Conservation (phyloP, 441 rosid species). For the Erodium moschatum region DNA sequence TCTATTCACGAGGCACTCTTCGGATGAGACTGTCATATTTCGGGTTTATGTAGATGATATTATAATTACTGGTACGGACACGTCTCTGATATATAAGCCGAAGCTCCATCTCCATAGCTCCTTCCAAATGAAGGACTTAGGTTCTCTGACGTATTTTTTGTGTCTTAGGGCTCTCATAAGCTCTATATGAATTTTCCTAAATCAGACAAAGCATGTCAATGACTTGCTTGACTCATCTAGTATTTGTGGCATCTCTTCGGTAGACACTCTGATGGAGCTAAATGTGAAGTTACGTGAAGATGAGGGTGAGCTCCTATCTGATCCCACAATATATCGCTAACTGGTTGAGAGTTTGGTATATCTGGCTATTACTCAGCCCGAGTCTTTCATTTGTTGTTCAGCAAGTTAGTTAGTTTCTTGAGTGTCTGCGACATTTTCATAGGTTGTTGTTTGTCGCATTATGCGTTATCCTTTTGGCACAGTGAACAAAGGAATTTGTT, state of each 20-base stretch:
- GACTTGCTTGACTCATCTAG: not conserved
- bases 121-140: not conserved
- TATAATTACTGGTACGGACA: not conserved
- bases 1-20: not conserved
- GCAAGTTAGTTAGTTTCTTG: not conserved
- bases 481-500: no score
- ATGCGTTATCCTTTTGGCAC: no score
- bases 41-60: conserved; percentile 1
- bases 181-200: not conserved
- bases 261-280: not conserved
- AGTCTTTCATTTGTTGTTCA: not conserved
- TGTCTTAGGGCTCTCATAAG: not conserved
- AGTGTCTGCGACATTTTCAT: not conserved
- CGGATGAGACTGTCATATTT: not conserved
- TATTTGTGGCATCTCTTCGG: not conserved
- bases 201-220: not conserved
- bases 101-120: not conserved
- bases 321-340: not conserved
- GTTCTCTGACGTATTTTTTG: not conserved
- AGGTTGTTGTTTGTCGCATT: not conserved
- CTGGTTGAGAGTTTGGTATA: not conserved
- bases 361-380: not conserved
- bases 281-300: not conserved
- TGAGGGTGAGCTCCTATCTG: not conserved
- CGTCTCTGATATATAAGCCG: not conserved